Percentiles rank a stretch among this genome's conserved stretches.
Conservation (phyloP, 139 green algal genomes). For the Dunaliella sp. region DNA sequence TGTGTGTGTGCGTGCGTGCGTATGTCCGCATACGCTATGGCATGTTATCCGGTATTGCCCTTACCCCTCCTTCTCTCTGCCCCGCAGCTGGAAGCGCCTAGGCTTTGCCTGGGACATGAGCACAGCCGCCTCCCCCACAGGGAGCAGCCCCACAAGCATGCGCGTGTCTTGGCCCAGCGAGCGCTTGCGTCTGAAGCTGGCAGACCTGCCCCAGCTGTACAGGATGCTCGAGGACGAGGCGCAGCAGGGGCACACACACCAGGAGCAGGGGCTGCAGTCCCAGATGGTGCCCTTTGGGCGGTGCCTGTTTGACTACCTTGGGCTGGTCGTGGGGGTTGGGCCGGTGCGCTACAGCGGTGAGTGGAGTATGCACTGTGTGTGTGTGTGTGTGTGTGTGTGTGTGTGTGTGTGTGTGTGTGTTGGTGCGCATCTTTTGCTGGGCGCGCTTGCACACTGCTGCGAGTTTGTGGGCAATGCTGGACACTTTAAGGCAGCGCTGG, state of each 20-base stretch:
- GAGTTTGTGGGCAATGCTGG: too few relatives aligned
- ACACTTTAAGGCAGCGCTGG: too few relatives aligned
- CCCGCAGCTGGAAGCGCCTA: background rate
- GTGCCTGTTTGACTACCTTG: background rate
- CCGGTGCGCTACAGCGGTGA: background rate
- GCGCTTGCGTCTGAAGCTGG: background rate
- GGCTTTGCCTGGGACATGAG: background rate
- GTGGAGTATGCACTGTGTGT: background rate
- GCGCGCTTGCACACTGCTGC: too few relatives aligned
- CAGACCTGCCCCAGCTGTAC: conserved; percentile 4
- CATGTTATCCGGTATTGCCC: too few relatives aligned
- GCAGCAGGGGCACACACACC: too few relatives aligned
- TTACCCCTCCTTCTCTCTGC: too few relatives aligned
- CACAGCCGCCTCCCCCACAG: background rate
- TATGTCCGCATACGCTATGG: too few relatives aligned
- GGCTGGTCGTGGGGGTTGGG: background rate
- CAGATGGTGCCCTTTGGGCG: background rate
- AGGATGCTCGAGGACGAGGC: background rate
- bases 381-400: background rate
- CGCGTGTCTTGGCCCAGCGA: background rate
- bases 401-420: too few relatives aligned
- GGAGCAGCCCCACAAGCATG: background rate
- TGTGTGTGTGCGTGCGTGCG: too few relatives aligned
- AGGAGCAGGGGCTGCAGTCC: background rate
- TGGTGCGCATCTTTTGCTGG: too few relatives aligned